Evolutionary conservation across 208 protist species (phyloP), one percentile per base, ranked within the genome.

Genomic region (Leishmania tarentolae): DNA sequence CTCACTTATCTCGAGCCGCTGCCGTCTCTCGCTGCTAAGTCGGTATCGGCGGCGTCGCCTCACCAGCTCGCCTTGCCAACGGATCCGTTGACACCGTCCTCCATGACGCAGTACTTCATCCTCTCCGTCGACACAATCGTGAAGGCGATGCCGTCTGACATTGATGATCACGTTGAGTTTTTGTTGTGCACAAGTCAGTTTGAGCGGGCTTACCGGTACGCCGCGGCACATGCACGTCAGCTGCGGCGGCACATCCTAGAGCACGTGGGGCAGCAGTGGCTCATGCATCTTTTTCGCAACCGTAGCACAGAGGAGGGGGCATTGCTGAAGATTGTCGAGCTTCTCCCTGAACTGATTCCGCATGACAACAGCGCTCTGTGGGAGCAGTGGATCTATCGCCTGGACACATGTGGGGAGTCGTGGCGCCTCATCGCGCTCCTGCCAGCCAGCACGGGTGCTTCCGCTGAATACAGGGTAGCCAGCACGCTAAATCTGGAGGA

Each of bases 91-190:
- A 70, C 63, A 17, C 80, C 79, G 56, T 80, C 76, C 40, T 78
- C 72, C 57, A 57, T 74, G 73, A 83, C 50, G 53, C 76, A 78
- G 69, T 95, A 92, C 84, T 93, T 87, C 74, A 89, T 95, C 72
- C 82, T 88, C 40, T 88, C 83, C 19, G 86, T 90, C 47, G 89
- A 93, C 83, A 80, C 73, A 3, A 69, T 94, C 35, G 83, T 96
- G 65, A 87, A 86, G 73, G 91, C 87, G 11, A 83, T 70, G 13
- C 91, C 88, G 46, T 79, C 78, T 0, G 89, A 94, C 77, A 63
- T 85, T 28, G 93, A 96, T 78, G 89, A 94, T 78, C 93, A 93
- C 87, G 83, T 96, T 2, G 83, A 86, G 11, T 93, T 89, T 77
- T 83, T 96, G 57, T 73, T 94, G 37, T 79, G 79, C 37, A 73